Percentiles rank a stretch among this genome's conserved stretches.
Evolutionary conservation across 768 basidiomycete species (phyloP).

Genomic region (Leccinum obscurum): DNA sequence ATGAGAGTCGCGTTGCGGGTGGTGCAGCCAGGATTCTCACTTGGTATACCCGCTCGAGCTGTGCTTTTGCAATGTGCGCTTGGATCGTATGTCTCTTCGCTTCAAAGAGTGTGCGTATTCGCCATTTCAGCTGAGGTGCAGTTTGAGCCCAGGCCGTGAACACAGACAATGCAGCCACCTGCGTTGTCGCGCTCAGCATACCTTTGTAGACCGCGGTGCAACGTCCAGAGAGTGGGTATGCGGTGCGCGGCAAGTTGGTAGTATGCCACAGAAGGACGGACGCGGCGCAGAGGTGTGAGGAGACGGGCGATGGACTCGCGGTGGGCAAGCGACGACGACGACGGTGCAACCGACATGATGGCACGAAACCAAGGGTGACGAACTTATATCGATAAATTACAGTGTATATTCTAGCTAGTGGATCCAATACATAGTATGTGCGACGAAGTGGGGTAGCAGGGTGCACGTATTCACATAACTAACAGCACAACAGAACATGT

Average conservation of each 20-base stretch:
- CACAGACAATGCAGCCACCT: conserved; percentile 1
- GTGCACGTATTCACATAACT: background rate
- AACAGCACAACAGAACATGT: background rate
- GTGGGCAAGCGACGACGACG: conserved; percentile 42
- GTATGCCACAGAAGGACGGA: conserved; percentile 64
- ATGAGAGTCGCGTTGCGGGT: background rate
- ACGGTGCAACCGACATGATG: conserved; percentile 20
- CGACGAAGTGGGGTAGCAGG: conserved; percentile 1
- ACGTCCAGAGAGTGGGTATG: conserved; percentile 71
- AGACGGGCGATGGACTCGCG: conserved; percentile 53
- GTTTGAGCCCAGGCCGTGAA: background rate
- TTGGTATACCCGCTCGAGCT: conserved; percentile 55
- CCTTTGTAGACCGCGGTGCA: conserved; percentile 71
- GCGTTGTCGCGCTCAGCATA: conserved; percentile 58
- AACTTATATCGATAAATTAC: background rate
- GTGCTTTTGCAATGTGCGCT: conserved; percentile 44
- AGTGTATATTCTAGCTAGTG: background rate
- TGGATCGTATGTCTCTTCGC: conserved; percentile 54
- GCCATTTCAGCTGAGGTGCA: conserved; percentile 52
- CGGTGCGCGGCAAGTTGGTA: conserved; percentile 71
- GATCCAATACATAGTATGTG: background rate
- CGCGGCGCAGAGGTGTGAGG: conserved; percentile 57
- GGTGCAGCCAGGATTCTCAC: conserved; percentile 36
- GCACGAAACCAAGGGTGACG: background rate
- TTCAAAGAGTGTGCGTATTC: conserved; percentile 55